phyloP scores from a whole-genome alignment of 2,329 filamentous ascomycete genomes.

The Cladosporium halotolerans region DNA sequence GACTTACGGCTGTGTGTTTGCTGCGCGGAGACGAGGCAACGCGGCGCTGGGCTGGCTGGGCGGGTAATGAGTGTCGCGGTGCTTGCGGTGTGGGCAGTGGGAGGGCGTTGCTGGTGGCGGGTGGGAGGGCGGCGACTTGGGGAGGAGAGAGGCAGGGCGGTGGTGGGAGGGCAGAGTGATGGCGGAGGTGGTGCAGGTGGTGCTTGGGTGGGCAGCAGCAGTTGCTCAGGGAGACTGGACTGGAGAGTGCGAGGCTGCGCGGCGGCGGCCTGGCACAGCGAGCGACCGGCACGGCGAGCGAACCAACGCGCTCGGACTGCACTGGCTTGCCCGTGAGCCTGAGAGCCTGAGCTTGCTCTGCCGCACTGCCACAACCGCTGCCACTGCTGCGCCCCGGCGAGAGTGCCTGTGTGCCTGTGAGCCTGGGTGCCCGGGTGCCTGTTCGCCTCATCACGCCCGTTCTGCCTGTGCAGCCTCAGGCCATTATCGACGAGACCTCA shows the following conservation, averaged over 20 bases:
- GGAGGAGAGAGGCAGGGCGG: not conserved
- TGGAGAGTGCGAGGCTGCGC: constrained; percentile 2
- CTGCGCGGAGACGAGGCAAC: not conserved
- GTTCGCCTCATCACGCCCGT: not conserved
- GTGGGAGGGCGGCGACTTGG: not conserved
- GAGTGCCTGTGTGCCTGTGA: not conserved
- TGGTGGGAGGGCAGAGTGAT: not conserved
- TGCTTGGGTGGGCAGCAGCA: not conserved
- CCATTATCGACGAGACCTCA: no score
- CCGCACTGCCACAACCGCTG: no score
- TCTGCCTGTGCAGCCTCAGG: not conserved
- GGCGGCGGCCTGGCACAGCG: not conserved
- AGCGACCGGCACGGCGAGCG: not conserved
- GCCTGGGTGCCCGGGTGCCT: not conserved
- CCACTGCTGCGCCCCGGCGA: no score
- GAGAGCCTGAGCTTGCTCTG: not conserved
- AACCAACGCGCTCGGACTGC: not conserved
- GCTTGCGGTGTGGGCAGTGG: no score
- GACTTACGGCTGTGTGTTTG: constrained; percentile 4
- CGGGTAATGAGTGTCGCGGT: no score
- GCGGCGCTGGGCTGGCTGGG: no score
- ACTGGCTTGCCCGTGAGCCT: not conserved
- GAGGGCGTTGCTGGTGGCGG: not conserved
- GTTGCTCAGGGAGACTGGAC: constrained; percentile 7
- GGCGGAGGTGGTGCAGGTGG: not conserved